Evolutionary conservation across 2,329 filamentous ascomycete species (phyloP).

Genomic region (Helicocarpus griseus): DNA sequence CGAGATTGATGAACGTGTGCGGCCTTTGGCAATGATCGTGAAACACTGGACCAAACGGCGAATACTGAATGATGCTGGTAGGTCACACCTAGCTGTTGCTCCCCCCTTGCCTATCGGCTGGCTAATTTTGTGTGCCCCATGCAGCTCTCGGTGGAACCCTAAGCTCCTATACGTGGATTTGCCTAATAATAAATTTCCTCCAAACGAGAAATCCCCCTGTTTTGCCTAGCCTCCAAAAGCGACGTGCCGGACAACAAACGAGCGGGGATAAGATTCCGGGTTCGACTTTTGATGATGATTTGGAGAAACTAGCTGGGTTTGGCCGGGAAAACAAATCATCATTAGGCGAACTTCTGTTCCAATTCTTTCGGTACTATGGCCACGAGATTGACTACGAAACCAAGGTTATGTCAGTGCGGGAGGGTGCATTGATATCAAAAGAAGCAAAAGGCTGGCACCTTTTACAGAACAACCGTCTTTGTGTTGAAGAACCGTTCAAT

Average conservation of each 20-base stretch:
- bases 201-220: slow-evolving; percentile 79
- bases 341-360: slow-evolving; percentile 77
- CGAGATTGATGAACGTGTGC: slow-evolving; percentile 79
- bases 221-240: slow-evolving; percentile 74
- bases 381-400: slow-evolving; percentile 88
- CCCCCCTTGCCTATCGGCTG: slow-evolving; percentile 9
- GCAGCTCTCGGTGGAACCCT: slow-evolving; percentile 83
- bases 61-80: slow-evolving; percentile 93
- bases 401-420: slow-evolving; percentile 71
- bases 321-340: slow-evolving; percentile 73
- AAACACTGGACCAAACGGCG: slow-evolving; percentile 94
- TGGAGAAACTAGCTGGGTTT: slow-evolving; percentile 63
- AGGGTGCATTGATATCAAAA: slow-evolving; percentile 69
- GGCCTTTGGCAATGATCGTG: slow-evolving; percentile 89
- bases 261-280: slow-evolving; percentile 55
- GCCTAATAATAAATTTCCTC: slow-evolving; percentile 91
- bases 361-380: slow-evolving; percentile 91
- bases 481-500: slow-evolving; percentile 96
- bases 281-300: slow-evolving; percentile 72
- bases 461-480: slow-evolving; percentile 70
- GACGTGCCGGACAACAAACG: slow-evolving; percentile 43
- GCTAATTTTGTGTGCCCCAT: slow-evolving; percentile 11
- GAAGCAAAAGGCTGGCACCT: slow-evolving; percentile 82
- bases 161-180: slow-evolving; percentile 99
- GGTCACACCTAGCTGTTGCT: slow-evolving; percentile 24